These are phyloP conservation scores for Fragaria iinumae DNA, from an alignment of 306 rosid species.

Conservation along the genomic window DNA sequence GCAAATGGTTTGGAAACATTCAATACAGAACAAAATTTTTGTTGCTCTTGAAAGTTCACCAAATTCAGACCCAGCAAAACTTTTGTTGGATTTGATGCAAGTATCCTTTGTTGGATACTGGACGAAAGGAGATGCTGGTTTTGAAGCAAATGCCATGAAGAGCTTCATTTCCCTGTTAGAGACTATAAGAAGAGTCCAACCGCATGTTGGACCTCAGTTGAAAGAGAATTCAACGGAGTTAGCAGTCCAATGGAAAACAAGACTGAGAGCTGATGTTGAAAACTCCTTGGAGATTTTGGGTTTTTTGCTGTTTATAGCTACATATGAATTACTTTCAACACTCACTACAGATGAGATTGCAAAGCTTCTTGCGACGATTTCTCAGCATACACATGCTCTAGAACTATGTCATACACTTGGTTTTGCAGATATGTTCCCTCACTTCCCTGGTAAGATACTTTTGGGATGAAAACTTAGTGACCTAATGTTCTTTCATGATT, in stretches of 20 bases:
- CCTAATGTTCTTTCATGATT: neutral
- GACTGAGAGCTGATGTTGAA: conserved; percentile 19
- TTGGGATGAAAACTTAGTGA: neutral
- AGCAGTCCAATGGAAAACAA: conserved; percentile 40
- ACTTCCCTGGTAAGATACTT: conserved; percentile 30
- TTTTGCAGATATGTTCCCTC: conserved; percentile 23
- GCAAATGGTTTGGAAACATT: conserved; percentile 23
- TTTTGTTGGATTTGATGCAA: conserved; percentile 42
- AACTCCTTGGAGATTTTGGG: conserved; percentile 38
- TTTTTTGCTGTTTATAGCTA: conserved; percentile 42
- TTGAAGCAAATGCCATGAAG: conserved; percentile 17
- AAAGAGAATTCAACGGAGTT: conserved; percentile 46
- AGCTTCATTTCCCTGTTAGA: conserved; percentile 29
- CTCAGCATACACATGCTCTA: conserved; percentile 38
- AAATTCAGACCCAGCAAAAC: conserved; percentile 44
- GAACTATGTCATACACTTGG: conserved; percentile 38
- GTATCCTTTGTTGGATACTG: conserved; percentile 19
- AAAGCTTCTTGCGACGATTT: conserved; percentile 34
- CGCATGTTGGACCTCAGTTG: conserved; percentile 32
- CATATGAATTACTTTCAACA: conserved; percentile 38
- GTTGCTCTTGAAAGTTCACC: conserved; percentile 29
- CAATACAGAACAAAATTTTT: conserved; percentile 21
- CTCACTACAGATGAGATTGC: conserved; percentile 41
- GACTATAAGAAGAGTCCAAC: conserved; percentile 36
- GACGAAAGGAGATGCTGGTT: conserved; percentile 16